Evolutionary conservation across 106 monocot species (phyloP).

Genomic region (Dioscorea zingiberensis): DNA sequence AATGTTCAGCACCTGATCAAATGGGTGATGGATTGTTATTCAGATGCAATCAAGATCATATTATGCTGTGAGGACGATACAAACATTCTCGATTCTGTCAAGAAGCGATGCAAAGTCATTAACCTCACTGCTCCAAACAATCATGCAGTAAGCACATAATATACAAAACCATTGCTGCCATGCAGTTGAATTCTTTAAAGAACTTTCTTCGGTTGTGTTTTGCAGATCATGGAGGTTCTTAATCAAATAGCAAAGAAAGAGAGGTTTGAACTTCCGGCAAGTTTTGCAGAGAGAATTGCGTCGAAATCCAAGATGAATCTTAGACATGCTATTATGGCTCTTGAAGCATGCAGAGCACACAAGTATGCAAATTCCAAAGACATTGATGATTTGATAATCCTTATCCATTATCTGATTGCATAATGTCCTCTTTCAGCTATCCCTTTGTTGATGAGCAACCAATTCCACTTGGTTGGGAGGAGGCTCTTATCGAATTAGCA

Average conservation of each 20-base stretch:
- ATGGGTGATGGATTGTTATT: constrained; percentile 38
- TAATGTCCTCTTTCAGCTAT: constrained; percentile 16
- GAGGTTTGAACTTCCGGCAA: constrained; percentile 24
- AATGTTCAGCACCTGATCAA: constrained; percentile 40
- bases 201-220: not conserved
- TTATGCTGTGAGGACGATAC: constrained; percentile 38
- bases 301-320: constrained; percentile 32
- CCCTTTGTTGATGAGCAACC: constrained; percentile 47
- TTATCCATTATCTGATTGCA: not conserved
- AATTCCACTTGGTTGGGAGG: constrained; percentile 42
- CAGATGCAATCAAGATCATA: constrained; percentile 30
- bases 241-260: constrained; percentile 31
- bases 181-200: not conserved
- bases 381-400: not conserved
- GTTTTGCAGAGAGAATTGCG: constrained; percentile 36
- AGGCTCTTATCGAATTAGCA: constrained; percentile 30
- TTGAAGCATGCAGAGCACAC: constrained; percentile 48
- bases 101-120: constrained; percentile 33
- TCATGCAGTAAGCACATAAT: constrained; percentile 18
- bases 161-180: too few species aligned
- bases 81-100: constrained; percentile 26
- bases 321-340: constrained; percentile 37
- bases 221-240: constrained; percentile 29
- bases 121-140: constrained; percentile 18
- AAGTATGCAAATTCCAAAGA: constrained; percentile 15